Evolutionary conservation across 2,329 filamentous ascomycete genomes (phyloP).

Genomic region (Cyclaneusma minus): DNA sequence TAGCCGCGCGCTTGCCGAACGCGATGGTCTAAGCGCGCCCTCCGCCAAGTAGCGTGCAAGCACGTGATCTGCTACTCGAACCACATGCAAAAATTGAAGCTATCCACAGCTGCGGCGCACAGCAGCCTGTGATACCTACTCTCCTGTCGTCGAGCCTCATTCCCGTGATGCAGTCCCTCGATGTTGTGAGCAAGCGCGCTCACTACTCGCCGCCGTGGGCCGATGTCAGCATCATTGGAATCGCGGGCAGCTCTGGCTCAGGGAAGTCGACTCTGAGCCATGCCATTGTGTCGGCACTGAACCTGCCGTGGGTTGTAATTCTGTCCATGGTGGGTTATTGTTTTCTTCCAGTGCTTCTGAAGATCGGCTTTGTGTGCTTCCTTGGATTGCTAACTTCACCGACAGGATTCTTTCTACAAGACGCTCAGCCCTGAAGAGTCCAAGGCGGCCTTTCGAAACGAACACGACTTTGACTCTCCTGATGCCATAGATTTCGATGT

Average conservation of each 20-base stretch:
- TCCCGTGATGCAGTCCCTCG: conserved; percentile 30
- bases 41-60: no score
- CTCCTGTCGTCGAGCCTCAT: conserved; percentile 11
- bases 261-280: conserved; percentile 87
- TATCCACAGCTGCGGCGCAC: background rate
- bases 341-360: background rate
- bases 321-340: conserved; percentile 64
- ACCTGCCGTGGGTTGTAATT: conserved; percentile 95
- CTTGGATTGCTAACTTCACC: conserved; percentile 2
- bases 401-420: conserved; percentile 94
- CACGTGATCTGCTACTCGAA: no score
- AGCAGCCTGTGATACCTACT: conserved; percentile 9
- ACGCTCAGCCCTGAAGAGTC: conserved; percentile 67
- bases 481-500: conserved; percentile 90
- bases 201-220: conserved; percentile 93
- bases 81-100: no score
- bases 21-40: no score
- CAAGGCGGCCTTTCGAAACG: conserved; percentile 67
- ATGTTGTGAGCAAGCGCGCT: conserved; percentile 28
- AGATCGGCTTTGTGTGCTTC: background rate
- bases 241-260: conserved; percentile 89
- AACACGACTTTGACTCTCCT: conserved; percentile 92
- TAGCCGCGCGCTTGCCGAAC: no score
- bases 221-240: conserved; percentile 88
- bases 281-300: conserved; percentile 78